Percentiles rank a stretch among this genome's conserved stretches.
Evolutionary conservation across 2,329 filamentous ascomycete species (phyloP).

Genomic region (Talaromyces albobiverticillius): DNA sequence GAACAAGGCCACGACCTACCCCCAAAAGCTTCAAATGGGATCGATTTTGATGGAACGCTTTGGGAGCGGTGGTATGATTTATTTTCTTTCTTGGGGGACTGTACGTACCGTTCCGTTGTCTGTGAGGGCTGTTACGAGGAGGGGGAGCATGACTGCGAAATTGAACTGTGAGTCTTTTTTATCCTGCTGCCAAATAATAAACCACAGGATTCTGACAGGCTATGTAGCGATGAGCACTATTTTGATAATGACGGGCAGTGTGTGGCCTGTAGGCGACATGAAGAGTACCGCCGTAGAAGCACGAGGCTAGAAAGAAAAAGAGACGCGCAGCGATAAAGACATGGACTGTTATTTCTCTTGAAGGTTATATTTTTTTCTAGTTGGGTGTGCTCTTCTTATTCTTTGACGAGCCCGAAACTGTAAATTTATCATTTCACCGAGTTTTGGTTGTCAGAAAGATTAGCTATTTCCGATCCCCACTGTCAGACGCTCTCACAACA

Average conservation of each 20-base stretch:
- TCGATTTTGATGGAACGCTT: background rate
- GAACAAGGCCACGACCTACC: background rate
- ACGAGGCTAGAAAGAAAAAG: conserved; percentile 21
- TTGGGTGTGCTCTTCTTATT: too few species aligned
- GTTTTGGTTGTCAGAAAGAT: too few species aligned
- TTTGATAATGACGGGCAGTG: conserved; percentile 17
- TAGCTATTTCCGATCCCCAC: too few species aligned
- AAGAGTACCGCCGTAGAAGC: conserved; percentile 7
- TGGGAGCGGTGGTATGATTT: background rate
- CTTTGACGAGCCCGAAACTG: too few species aligned
- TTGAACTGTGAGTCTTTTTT: conserved; percentile 4
- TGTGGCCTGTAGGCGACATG: conserved; percentile 1
- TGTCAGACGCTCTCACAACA: too few species aligned
- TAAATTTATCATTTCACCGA: too few species aligned
- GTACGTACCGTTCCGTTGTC: conserved; percentile 1
- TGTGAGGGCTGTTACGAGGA: conserved; percentile 9
- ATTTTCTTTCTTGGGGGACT: conserved; percentile 11
- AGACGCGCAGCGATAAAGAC: too few species aligned
- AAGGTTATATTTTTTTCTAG: too few species aligned
- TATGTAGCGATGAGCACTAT: conserved; percentile 15
- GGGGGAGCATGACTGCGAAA: conserved; percentile 4
- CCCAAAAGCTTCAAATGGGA: background rate
- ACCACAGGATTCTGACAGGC: background rate
- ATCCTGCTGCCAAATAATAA: background rate
- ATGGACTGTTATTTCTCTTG: too few species aligned